Evolutionary conservation across 2,329 filamentous ascomycete species (phyloP), one percentile per base, ranked within the genome.

Genomic region (Amauroascus niger): DNA sequence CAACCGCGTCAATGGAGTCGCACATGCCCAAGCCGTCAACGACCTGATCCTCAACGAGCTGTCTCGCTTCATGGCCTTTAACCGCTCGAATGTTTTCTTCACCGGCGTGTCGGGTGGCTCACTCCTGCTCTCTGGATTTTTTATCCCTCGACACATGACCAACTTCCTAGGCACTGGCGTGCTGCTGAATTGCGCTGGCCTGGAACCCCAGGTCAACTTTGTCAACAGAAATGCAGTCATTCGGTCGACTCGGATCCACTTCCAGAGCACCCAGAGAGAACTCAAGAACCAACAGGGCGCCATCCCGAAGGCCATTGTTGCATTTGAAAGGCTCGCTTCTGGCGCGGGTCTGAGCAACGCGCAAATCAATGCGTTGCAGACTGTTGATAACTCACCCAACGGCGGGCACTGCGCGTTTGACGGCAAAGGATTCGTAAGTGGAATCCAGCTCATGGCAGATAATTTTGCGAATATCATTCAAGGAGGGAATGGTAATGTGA

Each of bases 391-490:
- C 30, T 35, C 45, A 20, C 45, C 45, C 45, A 33, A 48, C 9
- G 45, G 45, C 22, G 45, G 45, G 22, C 45, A 48, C 20, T 48
- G 45, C 30, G 45, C 45, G 45, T 48, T 48, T 35, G 45, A 48
- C 28, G 45, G n/a, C 14, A 33, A 48, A 22, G 45, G 45, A 22
- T 48, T 48, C 26, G 45, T 48, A 8, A 48, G 45, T 37, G 45
- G 45, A 33, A 35, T 48, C n/a, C 45, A 48, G 18, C 45, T 48
- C 13, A 35, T 48, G 45, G 45, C 45, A 9, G 32, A 48, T 48
- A 48, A 48, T 28, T 48, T 48, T 48, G 45, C 45, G 3, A 48
- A 48, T 28, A 48, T 48, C 20, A 48, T 48, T n/a, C 45, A 48
- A 35, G 45, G 45, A 20, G 45, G 45, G 18, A 48, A 48, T 37